Evolutionary conservation across 257 asterid species (phyloP).

Genomic region (Solanum appendiculatum): DNA sequence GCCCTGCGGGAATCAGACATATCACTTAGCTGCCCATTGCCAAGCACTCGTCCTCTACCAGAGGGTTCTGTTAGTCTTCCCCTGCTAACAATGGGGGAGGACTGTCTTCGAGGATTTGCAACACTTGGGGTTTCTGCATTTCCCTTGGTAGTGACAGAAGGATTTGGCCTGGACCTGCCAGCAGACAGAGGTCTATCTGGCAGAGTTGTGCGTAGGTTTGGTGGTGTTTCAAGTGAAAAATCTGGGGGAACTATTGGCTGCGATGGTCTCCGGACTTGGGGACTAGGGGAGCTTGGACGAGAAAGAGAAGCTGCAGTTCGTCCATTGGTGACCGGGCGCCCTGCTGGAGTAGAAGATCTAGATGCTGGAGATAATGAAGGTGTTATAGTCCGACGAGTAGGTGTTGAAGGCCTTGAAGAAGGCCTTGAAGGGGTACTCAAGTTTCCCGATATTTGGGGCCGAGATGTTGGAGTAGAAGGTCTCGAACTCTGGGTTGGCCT

Average conservation of each 20-base stretch:
- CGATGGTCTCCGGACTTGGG: slow-evolving; percentile 60
- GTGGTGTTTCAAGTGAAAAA: slow-evolving; percentile 90
- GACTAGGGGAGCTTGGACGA: slow-evolving; percentile 94
- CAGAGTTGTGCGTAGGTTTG: slow-evolving; percentile 83
- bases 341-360: slow-evolving; percentile 52
- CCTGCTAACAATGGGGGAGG: slow-evolving; percentile 70
- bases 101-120: slow-evolving; percentile 44
- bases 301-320: slow-evolving; percentile 53
- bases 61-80: slow-evolving; percentile 71
- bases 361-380: slow-evolving; percentile 50
- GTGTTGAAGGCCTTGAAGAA: slow-evolving; percentile 90
- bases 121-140: slow-evolving; percentile 37
- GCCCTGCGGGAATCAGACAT: slow-evolving; percentile 42
- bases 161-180: slow-evolving; percentile 89
- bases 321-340: slow-evolving; percentile 46
- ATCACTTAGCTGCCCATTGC: slow-evolving; percentile 46
- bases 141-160: slow-evolving; percentile 41
- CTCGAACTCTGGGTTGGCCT: slow-evolving; percentile 76
- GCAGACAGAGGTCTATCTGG: slow-evolving; percentile 93
- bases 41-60: slow-evolving; percentile 50
- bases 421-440: slow-evolving; percentile 45
- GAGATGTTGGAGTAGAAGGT: slow-evolving; percentile 95
- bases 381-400: slow-evolving; percentile 64
- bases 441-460: slow-evolving; percentile 62
- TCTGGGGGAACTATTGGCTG: slow-evolving; percentile 71